phyloP scores from a whole-genome alignment of 805 yeast genomes.

The Isabelozyma heimii region DNA sequence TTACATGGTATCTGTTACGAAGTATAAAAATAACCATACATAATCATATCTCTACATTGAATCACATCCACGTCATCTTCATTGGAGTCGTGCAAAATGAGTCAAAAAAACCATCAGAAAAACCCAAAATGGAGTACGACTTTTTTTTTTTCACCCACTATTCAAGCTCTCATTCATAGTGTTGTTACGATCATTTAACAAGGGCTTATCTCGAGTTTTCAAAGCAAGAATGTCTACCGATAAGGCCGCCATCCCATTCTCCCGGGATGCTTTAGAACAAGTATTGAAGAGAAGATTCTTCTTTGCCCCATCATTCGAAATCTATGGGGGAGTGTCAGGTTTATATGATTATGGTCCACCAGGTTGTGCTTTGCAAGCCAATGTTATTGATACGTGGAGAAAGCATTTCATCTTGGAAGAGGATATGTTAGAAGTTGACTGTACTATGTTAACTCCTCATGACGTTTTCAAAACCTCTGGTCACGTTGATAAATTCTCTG shows the following conservation, averaged over 20 bases:
- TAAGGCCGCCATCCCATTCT: constrained; percentile 45
- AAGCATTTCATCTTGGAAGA: constrained; percentile 96
- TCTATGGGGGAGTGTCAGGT: constrained; percentile 98
- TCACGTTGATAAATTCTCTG: constrained; percentile 98
- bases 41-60: background rate
- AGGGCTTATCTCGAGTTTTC: background rate
- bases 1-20: no score
- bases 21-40: no score
- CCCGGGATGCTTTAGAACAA: constrained; percentile 86
- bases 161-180: background rate
- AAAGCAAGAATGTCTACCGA: constrained; percentile 24
- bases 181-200: background rate
- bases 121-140: background rate
- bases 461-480: constrained; percentile 98
- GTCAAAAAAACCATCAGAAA: background rate
- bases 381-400: constrained; percentile 93
- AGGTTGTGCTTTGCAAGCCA: constrained; percentile 98
- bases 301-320: constrained; percentile 95
- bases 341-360: constrained; percentile 99
- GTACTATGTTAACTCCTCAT: constrained; percentile 96
- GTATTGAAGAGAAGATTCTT: constrained; percentile 94
- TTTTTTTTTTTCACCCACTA: background rate
- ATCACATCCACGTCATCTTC: background rate
- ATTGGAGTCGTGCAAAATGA: background rate
- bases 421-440: constrained; percentile 98